Evolutionary conservation across 2,329 filamentous ascomycete species (phyloP), one percentile per base, ranked within the genome.

Genomic region (Chaetomium sp.): DNA sequence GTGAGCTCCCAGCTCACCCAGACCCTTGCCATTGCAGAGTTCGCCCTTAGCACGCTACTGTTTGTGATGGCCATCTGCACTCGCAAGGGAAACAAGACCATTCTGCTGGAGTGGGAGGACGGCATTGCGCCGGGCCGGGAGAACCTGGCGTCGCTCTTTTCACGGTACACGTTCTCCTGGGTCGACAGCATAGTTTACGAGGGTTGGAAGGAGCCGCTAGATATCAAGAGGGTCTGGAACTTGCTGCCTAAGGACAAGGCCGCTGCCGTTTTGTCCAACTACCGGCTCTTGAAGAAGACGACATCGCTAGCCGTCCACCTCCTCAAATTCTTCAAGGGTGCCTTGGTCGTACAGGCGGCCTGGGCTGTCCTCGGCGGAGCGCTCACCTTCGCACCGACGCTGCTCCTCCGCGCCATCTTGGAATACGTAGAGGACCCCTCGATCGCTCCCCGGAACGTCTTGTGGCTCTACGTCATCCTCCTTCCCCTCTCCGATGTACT

Each of bases 391-490:
- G 85, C 89, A 11, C 94, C 94, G 1, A 99, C 94, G 2, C 76
- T 99, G 48, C 80, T 99, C 19, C 79, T 99, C 42, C 92, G 91
- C 68, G 87, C 87, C 12, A 97, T 99, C 58, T 77, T 99, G 34
- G 86, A 96, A 70, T 96, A 95, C 66, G 87, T 97, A n/a, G 91
- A 99, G 72, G 77, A 87, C 54, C 91, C 91, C 1, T 78, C 82
- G 0, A 75, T 78, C 3, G 87, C 87, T 0, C 91, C 94, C 0
- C 74, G 80, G 49, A 97, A 94, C 68, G 91, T 96, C 14, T 85
- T 95, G 27, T 99, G 94, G 94, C 84, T 99, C 50, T 96, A 92
- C 65, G 94, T 97, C 47, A 90, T 95, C 47, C 78, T 96, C 2
- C 81, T 99, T 6, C 92, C 95, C 42, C 78, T 91, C 42, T 87